A percentile compares a stretch with the other conserved stretches of the same genome.
Conservation (phyloP, 2,329 filamentous ascomycete genomes). For the Pseudopyricularia javanii region DNA sequence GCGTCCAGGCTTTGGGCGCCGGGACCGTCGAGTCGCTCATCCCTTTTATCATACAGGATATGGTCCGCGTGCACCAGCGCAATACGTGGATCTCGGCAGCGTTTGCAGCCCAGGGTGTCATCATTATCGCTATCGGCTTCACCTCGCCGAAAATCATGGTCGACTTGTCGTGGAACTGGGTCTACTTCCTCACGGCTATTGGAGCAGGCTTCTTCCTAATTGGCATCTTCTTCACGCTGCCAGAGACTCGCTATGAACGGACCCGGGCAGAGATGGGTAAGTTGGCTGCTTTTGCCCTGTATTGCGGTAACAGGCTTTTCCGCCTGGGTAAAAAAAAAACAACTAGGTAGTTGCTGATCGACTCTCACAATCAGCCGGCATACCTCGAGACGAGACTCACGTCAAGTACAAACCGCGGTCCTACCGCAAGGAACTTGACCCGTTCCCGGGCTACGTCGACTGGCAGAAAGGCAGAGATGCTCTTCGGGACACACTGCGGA, state of each 20-base stretch:
- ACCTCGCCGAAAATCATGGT: slow-evolving; percentile 16
- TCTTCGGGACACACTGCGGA: slow-evolving; percentile 16
- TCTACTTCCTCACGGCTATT: slow-evolving; percentile 20
- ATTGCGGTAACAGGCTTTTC: neutral
- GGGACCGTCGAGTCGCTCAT: slow-evolving; percentile 22
- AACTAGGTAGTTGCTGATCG: neutral
- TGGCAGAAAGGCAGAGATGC: slow-evolving; percentile 11
- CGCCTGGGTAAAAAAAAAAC: neutral
- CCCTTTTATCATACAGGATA: slow-evolving; percentile 23
- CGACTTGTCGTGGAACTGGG: slow-evolving; percentile 18
- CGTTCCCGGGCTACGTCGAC: slow-evolving; percentile 2
- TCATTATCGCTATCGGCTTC: slow-evolving; percentile 16
- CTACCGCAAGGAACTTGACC: neutral
- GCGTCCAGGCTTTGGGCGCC: slow-evolving; percentile 20
- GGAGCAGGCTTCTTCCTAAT: slow-evolving; percentile 19
- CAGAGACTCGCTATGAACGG: slow-evolving; percentile 20
- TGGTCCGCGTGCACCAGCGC: slow-evolving; percentile 24
- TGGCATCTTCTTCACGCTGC: slow-evolving; percentile 17
- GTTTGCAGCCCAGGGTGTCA: slow-evolving; percentile 14
- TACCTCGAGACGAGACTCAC: neutral
- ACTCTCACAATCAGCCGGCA: neutral
- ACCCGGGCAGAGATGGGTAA: slow-evolving; percentile 16
- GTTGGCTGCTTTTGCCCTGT: neutral
- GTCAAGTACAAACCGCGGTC: neutral
- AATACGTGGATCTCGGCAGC: slow-evolving; percentile 19